Base-by-base conservation (phyloP, 208 protist genomes). In the Vickermania spadyakhi region DNA sequence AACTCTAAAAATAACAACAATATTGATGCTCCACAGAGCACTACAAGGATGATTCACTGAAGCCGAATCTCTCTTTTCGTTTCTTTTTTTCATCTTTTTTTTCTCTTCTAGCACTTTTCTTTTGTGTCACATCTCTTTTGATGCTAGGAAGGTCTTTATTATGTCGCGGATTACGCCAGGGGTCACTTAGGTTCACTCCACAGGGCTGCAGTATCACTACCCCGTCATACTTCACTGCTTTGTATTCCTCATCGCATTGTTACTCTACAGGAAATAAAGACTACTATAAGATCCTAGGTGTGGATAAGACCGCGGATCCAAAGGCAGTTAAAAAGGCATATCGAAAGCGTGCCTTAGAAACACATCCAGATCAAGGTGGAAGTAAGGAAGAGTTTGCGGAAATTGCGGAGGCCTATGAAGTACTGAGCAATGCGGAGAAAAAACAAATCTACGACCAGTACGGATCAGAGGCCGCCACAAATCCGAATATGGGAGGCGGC, bases 381-480 rank as follows among this genome's bases (percentile, higher is more conserved):
- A 93, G 91, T 59, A 93, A 91, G 73, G 91, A 96, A 64, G 91
- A 94, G 64, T 96, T 96, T 62, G 77, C 84, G 0, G 81, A 93
- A 66, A 72, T 95, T 13, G 81, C 84, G 22, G 84, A 96, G 72
- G 98, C 98, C 2, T 99, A 99, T 69, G 97, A 99, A 63, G 89
- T 99, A 13, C 84, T 99, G 22, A 91, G 73, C 56, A 97, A 98
- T 63, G 56, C 81, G 7, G 77, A 99, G 52, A 99, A 99, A 75
- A 77, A 88, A 52, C 69, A 88, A 31, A 60, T 99, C 11, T 99
- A 99, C 68, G 98, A 99, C 67, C 85, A 98, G 68, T 96, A 96
- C 68, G 89, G 89, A 1, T 84, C 84, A 27, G 89, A 96, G 56
- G 89, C 84, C 18, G 89, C 82, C 13, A 77, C 73, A 2, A 77